Base-by-base conservation (phyloP, 306 rosid genomes). In the Lupinus albus region DNA sequence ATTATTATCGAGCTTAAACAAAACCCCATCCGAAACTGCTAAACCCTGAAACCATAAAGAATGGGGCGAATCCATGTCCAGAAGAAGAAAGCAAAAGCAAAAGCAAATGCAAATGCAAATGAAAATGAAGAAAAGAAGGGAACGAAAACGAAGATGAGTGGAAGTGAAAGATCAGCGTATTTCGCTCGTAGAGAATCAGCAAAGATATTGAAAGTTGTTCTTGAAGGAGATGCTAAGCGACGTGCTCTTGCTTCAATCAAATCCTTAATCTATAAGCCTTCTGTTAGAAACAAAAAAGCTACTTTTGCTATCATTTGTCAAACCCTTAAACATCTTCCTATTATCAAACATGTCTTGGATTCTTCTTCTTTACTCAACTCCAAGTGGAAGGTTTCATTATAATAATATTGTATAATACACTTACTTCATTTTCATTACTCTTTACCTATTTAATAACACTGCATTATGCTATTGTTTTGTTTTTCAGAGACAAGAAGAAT, bases 151-250 rank as follows among this genome's bases (percentile, higher is more conserved):
- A 39, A 47, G 16, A n/a, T 76, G 49, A 70, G 71, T n/a, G 88
- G 74, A 76, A 85, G 81, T 2, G 94, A 88, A 68, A 82, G 99
- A 74, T 94, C 96, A 64, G 91, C 87, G 8, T 80, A 86, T 63
- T 94, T 90, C 61, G 89, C 92, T 0, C 64, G 97, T 68, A 73
- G 99, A 72, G 99, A 94, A 73, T 97, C 99, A 10, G 96, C 96
- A 20, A 88, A 86, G 72, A 81, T 93, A 0, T 47, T 93, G 76
- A 83, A 69, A 76, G 70, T 55, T 2, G 90, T 90, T 67, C 88
- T 93, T 6, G 82, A 86, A 25, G 99, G 97, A 11, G 96, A 89
- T 70, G 87, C 98, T 7, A 81, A 81, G 12, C 90, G 96, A 15
- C 95, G 83, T 6, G 92, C 97, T 35, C 84, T 82, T 15, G 97